phyloP scores from a whole-genome alignment of 495 filamentous ascomycete species.

The Penicillium paradoxum region DNA sequence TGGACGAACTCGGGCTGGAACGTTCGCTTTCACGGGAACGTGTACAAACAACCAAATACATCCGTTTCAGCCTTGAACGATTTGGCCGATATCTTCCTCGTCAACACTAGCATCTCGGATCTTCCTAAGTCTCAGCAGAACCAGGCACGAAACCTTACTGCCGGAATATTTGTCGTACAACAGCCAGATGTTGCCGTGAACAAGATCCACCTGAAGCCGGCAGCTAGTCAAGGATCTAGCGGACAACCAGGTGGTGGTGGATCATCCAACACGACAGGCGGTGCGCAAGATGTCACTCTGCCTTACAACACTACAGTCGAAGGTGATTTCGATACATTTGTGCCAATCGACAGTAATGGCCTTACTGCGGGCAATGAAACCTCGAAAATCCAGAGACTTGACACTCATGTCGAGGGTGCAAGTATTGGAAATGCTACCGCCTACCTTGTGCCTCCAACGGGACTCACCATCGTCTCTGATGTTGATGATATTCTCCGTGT shows the following conservation, averaged over 20 bases:
- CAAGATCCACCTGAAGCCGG: conserved; percentile 57
- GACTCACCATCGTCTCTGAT: conserved; percentile 66
- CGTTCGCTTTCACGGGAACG: conserved; percentile 69
- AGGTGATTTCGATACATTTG: conserved; percentile 68
- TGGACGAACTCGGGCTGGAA: conserved; percentile 76
- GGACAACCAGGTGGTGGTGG: conserved; percentile 51
- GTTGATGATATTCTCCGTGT: conserved; percentile 77
- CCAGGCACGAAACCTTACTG: conserved; percentile 68
- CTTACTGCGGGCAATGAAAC: conserved; percentile 59
- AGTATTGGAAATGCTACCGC: conserved; percentile 67
- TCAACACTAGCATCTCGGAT: conserved; percentile 54
- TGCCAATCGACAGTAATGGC: conserved; percentile 46
- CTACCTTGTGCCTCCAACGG: conserved; percentile 64
- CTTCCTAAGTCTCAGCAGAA: conserved; percentile 54
- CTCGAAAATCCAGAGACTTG: conserved; percentile 54
- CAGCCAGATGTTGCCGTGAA: conserved; percentile 55
- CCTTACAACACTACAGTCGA: conserved; percentile 54
- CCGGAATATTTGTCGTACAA: conserved; percentile 66
- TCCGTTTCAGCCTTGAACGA: conserved; percentile 55
- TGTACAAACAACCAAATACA: conserved; percentile 71
- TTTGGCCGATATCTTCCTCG: conserved; percentile 65
- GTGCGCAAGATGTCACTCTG: conserved; percentile 51
- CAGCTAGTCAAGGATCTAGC: conserved; percentile 40
- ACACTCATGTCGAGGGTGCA: conserved; percentile 60
- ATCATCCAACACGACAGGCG: conserved; percentile 48